Evolutionary conservation across 148 eudicot genomes (phyloP).

Genomic region (Simmondsia chinensis): DNA sequence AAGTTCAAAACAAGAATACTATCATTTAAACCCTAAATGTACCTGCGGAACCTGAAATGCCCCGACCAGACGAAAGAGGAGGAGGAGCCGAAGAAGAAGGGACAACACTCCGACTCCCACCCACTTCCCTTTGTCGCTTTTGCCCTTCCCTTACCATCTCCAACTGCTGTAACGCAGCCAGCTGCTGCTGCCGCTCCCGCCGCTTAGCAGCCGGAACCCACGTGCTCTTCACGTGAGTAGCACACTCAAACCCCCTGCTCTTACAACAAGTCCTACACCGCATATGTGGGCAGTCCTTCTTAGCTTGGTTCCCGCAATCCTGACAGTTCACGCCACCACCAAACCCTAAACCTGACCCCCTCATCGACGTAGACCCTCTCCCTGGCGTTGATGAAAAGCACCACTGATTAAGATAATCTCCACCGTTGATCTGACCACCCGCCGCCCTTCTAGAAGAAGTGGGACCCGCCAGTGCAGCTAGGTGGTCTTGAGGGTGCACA

Average conservation of each 20-base stretch:
- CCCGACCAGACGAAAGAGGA: no score
- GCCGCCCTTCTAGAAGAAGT: slow-evolving; percentile 7
- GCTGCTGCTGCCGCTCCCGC: slow-evolving; percentile 53
- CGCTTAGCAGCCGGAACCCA: slow-evolving; percentile 92
- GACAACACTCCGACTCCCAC: slow-evolving; percentile 8
- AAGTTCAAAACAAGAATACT: no score
- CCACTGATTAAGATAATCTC: no score
- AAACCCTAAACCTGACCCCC: slow-evolving; percentile 7
- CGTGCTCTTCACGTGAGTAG: slow-evolving; percentile 83
- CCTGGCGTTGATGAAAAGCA: no score
- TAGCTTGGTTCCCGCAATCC: slow-evolving; percentile 88
- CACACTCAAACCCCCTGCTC: slow-evolving; percentile 72
- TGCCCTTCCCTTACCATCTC: slow-evolving; percentile 17
- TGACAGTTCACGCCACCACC: slow-evolving; percentile 57
- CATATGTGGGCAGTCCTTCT: slow-evolving; percentile 65
- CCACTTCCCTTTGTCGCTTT: slow-evolving; percentile 33
- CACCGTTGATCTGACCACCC: no score
- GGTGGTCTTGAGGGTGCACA: slow-evolving; percentile 14
- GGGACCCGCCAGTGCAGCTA: slow-evolving; percentile 17
- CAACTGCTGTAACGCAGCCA: slow-evolving; percentile 14
- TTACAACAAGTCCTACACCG: slow-evolving; percentile 88
- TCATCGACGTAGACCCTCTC: slow-evolving; percentile 16
- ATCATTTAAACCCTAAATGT: no score
- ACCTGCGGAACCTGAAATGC: no score
- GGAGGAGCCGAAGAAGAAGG: no score